Conservation (phyloP, 768 basidiomycete genomes). For the Podaxis sp. region DNA sequence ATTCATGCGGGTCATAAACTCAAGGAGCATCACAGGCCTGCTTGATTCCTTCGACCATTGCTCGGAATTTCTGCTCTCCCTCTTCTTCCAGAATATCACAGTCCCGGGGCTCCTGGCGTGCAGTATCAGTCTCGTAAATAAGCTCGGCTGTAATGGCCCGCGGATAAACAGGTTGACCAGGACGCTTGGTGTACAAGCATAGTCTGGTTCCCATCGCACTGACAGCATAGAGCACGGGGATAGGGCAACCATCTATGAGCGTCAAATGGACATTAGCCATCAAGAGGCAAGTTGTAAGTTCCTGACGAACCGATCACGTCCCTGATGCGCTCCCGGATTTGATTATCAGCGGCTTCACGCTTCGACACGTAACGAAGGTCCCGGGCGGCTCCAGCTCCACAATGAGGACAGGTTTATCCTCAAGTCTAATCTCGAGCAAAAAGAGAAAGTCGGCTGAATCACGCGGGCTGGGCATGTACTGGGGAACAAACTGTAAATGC, state of each 20-base stretch:
- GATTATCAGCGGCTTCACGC: neutral
- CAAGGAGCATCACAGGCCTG: no score
- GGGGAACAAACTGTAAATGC: no score
- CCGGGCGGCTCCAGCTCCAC: neutral
- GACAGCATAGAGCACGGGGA: neutral
- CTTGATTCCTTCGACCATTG: no score
- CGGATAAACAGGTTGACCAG: neutral
- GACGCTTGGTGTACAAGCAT: neutral
- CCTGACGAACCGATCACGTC: neutral
- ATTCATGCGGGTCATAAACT: no score
- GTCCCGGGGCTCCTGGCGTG: neutral
- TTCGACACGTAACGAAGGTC: neutral
- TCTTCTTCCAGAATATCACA: no score
- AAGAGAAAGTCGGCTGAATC: no score
- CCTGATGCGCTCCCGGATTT: neutral
- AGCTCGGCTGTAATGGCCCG: neutral
- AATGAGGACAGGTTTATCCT: neutral
- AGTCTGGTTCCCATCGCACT: neutral
- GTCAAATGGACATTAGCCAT: neutral
- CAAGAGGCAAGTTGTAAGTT: neutral
- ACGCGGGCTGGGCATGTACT: no score
- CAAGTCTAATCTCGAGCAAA: neutral
- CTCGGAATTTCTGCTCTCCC: no score
- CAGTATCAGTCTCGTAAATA: neutral
- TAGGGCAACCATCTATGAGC: neutral